phyloP scores from a whole-genome alignment of 169 alveolate genomes.

The Plasmodium gallinaceum region DNA sequence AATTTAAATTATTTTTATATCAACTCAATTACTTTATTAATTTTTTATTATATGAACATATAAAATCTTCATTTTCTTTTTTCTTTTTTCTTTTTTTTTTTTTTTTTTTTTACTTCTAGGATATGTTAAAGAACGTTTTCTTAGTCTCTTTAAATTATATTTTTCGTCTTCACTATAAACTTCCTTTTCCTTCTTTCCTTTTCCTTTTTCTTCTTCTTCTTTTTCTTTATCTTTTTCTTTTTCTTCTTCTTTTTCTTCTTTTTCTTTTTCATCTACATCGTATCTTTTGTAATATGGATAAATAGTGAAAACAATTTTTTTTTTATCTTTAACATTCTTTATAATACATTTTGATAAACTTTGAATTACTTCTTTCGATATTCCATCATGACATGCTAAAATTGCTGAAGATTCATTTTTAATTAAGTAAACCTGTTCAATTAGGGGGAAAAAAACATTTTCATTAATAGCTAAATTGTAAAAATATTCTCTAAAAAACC shows the following conservation, averaged over 20 bases:
- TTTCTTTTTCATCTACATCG: constrained; percentile 17
- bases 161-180: constrained; percentile 14
- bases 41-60: no score
- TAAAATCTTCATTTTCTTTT: background rate
- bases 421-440: constrained; percentile 46
- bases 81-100: constrained; percentile 11
- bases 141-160: constrained; percentile 12
- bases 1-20: background rate
- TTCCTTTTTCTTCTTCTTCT: background rate
- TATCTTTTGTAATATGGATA: constrained; percentile 46
- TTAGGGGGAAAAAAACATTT: constrained; percentile 37
- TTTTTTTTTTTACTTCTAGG: constrained; percentile 49
- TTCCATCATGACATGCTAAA: constrained; percentile 73
- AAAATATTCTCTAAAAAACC: constrained; percentile 76
- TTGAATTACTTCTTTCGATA: constrained; percentile 44
- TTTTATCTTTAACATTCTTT: constrained; percentile 41
- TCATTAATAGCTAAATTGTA: constrained; percentile 50
- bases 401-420: constrained; percentile 57
- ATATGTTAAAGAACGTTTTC: constrained; percentile 49
- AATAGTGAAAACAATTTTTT: constrained; percentile 40
- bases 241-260: background rate
- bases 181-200: background rate
- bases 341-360: constrained; percentile 28
- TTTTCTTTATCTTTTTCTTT: background rate
- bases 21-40: no score